Evolutionary conservation across 2,329 filamentous ascomycete species (phyloP), one percentile per base, ranked within the genome.

Genomic region (Cytospora paraplurivora): DNA sequence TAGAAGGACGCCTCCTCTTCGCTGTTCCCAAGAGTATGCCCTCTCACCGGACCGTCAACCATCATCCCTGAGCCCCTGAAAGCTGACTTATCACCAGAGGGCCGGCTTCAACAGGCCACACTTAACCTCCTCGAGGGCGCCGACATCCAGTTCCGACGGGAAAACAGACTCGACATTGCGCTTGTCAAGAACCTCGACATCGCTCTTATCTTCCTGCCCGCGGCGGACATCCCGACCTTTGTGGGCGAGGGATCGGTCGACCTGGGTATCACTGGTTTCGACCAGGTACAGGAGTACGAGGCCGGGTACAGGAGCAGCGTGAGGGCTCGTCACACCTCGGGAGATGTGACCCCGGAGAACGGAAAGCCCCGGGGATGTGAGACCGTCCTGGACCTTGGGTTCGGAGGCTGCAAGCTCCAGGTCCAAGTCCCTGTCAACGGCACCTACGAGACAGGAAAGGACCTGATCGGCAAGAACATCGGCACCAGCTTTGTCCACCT

Each of bases 181-280:
- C 88, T 99, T 33, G 95, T 98, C 74, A 96, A 97, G 82, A 99
- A 99, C 79, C 87, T 95, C 34, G 92, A 91, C 41, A 92, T 99
- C 71, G 95, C 95, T 17, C 90, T 99, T 66, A 88, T 99, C 74
- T 99, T 99, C 82, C 90, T 99, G 33, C 95, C 95, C 35, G 95
- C 94, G 44, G 93, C 93, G 69, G 95, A 99, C 76, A 99, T 99
- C 73, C 95, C 95, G 6, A 97, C 93, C 47, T 98, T 98, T 74
- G 93, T 99, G 55, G 94, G 94, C 63, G 93, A 98, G 78, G 95
- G 95, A 64, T 89, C 89, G 67, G 92, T 97, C 55, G 93, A 97
- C 73, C 82, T 99, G 17, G 95, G 95, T 67, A 99, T 99, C 74
- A 98, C 95, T 0, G 95, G 95, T 57, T 86, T 87, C 72, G 95